phyloP scores from a whole-genome alignment of 306 rosid genomes.

The Crataegus laevigata region DNA sequence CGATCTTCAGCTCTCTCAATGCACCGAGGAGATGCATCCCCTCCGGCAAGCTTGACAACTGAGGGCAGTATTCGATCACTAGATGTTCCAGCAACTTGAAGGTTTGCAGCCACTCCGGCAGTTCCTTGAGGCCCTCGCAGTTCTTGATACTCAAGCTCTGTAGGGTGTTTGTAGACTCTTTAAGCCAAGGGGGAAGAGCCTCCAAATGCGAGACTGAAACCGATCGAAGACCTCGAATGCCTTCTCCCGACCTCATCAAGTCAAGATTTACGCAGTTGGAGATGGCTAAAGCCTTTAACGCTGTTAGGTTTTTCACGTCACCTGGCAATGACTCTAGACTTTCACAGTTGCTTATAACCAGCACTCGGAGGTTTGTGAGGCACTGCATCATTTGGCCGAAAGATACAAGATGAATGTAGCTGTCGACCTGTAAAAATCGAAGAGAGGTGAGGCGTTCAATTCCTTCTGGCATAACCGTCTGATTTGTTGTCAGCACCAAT shows the following conservation, averaged over 20 bases:
- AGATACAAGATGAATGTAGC: neutral
- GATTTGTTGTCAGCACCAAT: slow-evolving; percentile 18
- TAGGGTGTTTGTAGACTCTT: neutral
- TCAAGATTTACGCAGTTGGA: neutral
- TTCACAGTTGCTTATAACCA: neutral
- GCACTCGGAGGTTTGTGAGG: slow-evolving; percentile 8
- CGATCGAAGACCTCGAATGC: neutral
- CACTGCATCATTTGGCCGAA: slow-evolving; percentile 2
- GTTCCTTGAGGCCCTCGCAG: neutral
- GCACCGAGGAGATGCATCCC: neutral
- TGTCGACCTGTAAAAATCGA: neutral
- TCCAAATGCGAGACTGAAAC: neutral
- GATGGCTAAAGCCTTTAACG: neutral
- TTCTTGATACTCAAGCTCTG: neutral
- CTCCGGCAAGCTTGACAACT: neutral
- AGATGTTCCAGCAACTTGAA: neutral
- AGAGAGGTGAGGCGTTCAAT: slow-evolving; percentile 24
- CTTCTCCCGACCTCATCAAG: neutral
- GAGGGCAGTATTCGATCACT: neutral
- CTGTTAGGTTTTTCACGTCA: neutral
- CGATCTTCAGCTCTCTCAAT: neutral
- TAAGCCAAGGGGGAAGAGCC: slow-evolving; percentile 7
- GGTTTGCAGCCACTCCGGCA: slow-evolving; percentile 7
- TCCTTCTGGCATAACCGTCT: neutral
- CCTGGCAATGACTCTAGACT: slow-evolving; percentile 1